Evolutionary conservation across 352 stramenopile species (phyloP).

Genomic region (Globisporangium parvum): DNA sequence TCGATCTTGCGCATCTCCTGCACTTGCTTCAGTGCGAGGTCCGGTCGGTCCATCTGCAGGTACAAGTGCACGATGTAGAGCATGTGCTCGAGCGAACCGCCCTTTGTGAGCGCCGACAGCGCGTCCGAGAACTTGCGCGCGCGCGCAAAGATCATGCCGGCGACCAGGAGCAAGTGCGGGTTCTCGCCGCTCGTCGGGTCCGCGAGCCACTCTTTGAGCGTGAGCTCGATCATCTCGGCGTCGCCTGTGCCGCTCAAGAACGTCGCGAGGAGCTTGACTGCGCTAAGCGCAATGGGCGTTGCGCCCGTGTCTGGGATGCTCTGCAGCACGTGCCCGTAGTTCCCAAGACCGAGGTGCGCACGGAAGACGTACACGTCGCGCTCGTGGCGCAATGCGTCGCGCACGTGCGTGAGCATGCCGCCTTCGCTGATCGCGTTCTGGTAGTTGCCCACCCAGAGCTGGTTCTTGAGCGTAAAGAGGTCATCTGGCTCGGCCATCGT

Average conservation of each 20-base stretch:
- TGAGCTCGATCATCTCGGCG: constrained; percentile 85
- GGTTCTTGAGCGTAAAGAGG: constrained; percentile 97
- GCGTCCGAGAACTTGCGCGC: constrained; percentile 92
- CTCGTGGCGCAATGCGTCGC: constrained; percentile 83
- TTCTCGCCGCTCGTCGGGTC: constrained; percentile 80
- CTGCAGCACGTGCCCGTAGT: constrained; percentile 86
- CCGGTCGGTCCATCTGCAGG: constrained; percentile 92
- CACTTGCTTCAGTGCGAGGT: constrained; percentile 89
- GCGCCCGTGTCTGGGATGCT: constrained; percentile 73
- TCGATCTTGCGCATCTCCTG: constrained; percentile 89
- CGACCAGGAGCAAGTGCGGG: constrained; percentile 90
- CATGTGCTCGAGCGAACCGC: constrained; percentile 92
- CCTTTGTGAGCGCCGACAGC: constrained; percentile 88
- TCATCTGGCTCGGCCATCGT: constrained; percentile 93
- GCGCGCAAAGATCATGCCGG: constrained; percentile 91
- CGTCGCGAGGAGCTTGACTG: constrained; percentile 83
- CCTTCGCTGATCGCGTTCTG: constrained; percentile 91
- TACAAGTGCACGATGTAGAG: constrained; percentile 82
- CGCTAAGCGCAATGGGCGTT: constrained; percentile 68
- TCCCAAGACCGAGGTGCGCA: constrained; percentile 86
- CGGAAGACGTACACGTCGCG: constrained; percentile 94
- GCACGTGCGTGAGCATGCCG: constrained; percentile 82
- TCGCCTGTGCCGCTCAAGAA: constrained; percentile 74
- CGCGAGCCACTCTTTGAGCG: constrained; percentile 88
- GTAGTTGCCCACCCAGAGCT: constrained; percentile 97